Conservation (phyloP, 306 rosid genomes). For the Quercus ilex region DNA sequence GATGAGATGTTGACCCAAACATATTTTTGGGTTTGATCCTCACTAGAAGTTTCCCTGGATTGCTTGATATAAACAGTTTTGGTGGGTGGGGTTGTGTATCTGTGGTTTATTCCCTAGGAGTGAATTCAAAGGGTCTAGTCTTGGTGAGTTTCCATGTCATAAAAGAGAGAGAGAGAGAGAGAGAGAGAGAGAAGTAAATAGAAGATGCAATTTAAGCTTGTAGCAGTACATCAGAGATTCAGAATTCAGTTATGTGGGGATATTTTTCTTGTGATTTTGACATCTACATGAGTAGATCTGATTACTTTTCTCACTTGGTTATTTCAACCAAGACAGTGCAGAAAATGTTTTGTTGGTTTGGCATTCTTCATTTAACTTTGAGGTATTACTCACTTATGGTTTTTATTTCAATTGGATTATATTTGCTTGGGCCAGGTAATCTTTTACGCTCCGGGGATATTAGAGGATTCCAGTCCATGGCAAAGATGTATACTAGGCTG, state of each 20-base stretch:
- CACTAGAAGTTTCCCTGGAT: too few species aligned
- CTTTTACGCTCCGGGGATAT: constrained; percentile 88
- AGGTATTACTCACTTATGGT: not conserved
- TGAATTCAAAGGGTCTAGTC: too few species aligned
- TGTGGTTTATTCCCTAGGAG: too few species aligned
- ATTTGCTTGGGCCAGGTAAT: constrained; percentile 51
- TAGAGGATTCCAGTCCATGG: constrained; percentile 92
- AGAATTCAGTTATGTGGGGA: not conserved
- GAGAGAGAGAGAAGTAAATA: not conserved
- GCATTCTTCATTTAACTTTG: not conserved
- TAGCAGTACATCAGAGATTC: not conserved
- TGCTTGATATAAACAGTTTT: too few species aligned
- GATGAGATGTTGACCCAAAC: too few species aligned
- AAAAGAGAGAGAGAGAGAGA: too few species aligned
- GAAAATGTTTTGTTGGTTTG: not conserved
- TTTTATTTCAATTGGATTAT: not conserved
- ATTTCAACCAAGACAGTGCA: not conserved
- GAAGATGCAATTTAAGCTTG: not conserved
- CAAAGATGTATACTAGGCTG: constrained; percentile 92
- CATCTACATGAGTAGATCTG: not conserved
- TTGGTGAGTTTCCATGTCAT: too few species aligned
- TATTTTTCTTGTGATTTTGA: not conserved
- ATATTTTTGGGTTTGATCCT: too few species aligned
- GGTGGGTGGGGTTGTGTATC: too few species aligned
- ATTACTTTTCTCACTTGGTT: not conserved